phyloP scores from a whole-genome alignment of 495 filamentous ascomycete genomes.

The Neurospora pannonica region DNA sequence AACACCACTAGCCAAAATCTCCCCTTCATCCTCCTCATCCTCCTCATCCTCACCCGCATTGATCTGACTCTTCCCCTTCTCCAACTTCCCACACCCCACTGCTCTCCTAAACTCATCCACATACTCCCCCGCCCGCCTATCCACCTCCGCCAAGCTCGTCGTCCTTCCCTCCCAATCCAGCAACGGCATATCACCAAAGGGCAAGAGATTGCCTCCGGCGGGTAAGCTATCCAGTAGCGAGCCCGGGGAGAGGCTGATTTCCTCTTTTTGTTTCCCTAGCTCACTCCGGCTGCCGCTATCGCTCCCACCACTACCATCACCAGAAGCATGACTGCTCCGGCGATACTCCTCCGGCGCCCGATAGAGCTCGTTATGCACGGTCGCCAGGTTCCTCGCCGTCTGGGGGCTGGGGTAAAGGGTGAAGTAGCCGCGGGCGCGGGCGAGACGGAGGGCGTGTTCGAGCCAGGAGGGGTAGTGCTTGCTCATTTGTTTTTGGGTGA shows the following conservation, averaged over 20 bases:
- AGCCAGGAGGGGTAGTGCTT: slow-evolving; percentile 65
- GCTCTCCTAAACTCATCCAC: slow-evolving; percentile 28
- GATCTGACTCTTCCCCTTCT: slow-evolving; percentile 6
- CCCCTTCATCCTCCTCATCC: slow-evolving; percentile 19
- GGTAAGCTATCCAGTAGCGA: slow-evolving; percentile 32
- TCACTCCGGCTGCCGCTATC: background rate
- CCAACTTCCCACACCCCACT: slow-evolving; percentile 25
- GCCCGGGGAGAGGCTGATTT: slow-evolving; percentile 18
- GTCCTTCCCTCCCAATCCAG: slow-evolving; percentile 31
- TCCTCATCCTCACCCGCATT: background rate
- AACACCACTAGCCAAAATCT: slow-evolving; percentile 14
- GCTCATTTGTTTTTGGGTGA: slow-evolving; percentile 42
- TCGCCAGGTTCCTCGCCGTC: slow-evolving; percentile 44
- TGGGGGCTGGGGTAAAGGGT: slow-evolving; percentile 60
- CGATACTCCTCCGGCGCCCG: slow-evolving; percentile 59
- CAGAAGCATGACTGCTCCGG: background rate
- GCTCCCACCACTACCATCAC: background rate
- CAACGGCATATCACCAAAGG: slow-evolving; percentile 30
- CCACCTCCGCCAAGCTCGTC: slow-evolving; percentile 23
- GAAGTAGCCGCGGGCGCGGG: slow-evolving; percentile 61
- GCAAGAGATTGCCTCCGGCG: slow-evolving; percentile 20
- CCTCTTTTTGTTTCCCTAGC: slow-evolving; percentile 2
- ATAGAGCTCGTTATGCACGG: slow-evolving; percentile 65
- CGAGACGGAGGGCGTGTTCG: slow-evolving; percentile 65
- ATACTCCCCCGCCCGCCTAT: slow-evolving; percentile 29